phyloP scores from a whole-genome alignment of 805 yeast genomes.

The Yamadazyma olivae region DNA sequence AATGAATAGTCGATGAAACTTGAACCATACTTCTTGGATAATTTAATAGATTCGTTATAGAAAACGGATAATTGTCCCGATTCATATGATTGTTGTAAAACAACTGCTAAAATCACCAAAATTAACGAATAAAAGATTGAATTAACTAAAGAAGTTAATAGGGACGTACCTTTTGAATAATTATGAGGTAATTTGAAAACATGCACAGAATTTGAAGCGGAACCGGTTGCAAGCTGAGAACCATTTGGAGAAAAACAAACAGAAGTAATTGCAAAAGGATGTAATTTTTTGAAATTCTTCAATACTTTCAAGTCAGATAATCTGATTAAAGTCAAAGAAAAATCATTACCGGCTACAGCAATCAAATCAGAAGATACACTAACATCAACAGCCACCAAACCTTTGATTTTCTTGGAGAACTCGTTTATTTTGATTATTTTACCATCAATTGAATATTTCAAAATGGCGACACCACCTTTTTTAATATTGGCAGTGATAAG shows the following conservation, averaged over 20 bases:
- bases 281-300: constrained; percentile 58
- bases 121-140: constrained; percentile 32
- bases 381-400: constrained; percentile 51
- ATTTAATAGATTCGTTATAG: constrained; percentile 14
- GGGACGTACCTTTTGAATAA: constrained; percentile 39
- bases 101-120: constrained; percentile 28
- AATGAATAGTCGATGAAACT: constrained; percentile 18
- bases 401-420: constrained; percentile 48
- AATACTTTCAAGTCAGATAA: constrained; percentile 49
- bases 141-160: constrained; percentile 30
- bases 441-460: constrained; percentile 44
- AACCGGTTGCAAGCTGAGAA: constrained; percentile 61
- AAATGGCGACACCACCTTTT: constrained; percentile 38
- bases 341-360: constrained; percentile 63
- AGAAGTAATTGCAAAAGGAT: constrained; percentile 74
- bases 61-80: constrained; percentile 30
- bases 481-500: constrained; percentile 30
- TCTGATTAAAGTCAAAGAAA: constrained; percentile 58
- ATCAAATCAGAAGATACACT: constrained; percentile 42
- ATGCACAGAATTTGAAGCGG: constrained; percentile 73
- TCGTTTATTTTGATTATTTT: constrained; percentile 40
- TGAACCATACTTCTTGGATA: constrained; percentile 1
- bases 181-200: constrained; percentile 58
- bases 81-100: constrained; percentile 32
- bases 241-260: constrained; percentile 71